Conservation (phyloP, 2,329 filamentous ascomycete genomes). For the Fusarium nodosum region DNA sequence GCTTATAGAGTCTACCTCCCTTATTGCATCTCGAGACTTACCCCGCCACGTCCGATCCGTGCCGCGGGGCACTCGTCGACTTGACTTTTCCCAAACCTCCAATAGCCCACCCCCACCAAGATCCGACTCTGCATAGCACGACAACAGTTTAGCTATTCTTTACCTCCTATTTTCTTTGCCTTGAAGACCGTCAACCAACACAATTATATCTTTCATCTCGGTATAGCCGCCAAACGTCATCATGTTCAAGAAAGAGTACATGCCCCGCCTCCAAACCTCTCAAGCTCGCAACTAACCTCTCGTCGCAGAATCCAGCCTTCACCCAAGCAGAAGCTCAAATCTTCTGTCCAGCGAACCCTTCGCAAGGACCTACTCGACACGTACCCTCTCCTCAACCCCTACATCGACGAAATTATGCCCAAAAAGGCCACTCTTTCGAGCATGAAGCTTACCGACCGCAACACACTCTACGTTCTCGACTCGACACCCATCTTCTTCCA, state of each 20-base stretch:
- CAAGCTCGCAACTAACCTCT: constrained; percentile 37
- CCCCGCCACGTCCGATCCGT: constrained; percentile 45
- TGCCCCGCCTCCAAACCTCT: constrained; percentile 32
- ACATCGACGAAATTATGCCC: constrained; percentile 94
- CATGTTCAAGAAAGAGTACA: constrained; percentile 96
- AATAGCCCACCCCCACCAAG: constrained; percentile 45
- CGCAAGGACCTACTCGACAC: constrained; percentile 84
- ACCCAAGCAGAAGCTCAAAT: constrained; percentile 97
- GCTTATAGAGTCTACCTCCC: constrained; percentile 15
- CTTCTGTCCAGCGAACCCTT: constrained; percentile 89
- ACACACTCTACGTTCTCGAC: constrained; percentile 88
- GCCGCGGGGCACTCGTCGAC: constrained; percentile 45
- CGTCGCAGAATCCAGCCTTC: constrained; percentile 74
- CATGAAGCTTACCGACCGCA: constrained; percentile 92
- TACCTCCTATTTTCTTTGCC: not conserved
- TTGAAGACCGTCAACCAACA: not conserved
- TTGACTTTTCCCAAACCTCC: constrained; percentile 47
- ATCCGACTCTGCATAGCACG: constrained; percentile 21
- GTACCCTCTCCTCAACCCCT: constrained; percentile 86
- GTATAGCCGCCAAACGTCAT: constrained; percentile 52
- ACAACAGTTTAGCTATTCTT: constrained; percentile 2
- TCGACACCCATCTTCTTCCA: constrained; percentile 90
- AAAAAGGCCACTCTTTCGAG: constrained; percentile 93
- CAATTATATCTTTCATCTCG: not conserved
- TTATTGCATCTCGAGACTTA: constrained; percentile 52